Evolutionary conservation across 176 grass and related monocot species (phyloP).

Genomic region (Aegilops speltoides): DNA sequence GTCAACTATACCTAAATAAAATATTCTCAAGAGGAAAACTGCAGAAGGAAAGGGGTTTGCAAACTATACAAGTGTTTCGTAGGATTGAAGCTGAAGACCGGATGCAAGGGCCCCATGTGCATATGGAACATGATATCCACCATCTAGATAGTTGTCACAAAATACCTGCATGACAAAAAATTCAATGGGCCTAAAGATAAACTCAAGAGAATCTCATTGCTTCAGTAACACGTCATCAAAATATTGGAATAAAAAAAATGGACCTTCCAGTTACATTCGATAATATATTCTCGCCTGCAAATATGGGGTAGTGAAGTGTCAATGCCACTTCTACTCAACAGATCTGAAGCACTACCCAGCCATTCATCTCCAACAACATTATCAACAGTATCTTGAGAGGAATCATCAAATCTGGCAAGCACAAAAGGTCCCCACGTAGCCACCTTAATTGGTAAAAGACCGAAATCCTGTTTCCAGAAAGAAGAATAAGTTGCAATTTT

Average conservation of each 20-base stretch:
- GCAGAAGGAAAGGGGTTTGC: constrained; percentile 16
- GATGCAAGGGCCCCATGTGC: constrained; percentile 90
- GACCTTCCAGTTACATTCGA: constrained; percentile 99
- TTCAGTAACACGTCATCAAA: constrained; percentile 16
- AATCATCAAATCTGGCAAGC: constrained; percentile 53
- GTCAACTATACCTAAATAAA: not conserved
- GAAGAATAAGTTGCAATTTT: constrained; percentile 19
- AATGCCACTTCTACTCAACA: constrained; percentile 67
- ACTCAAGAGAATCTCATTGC: not conserved
- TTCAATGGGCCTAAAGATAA: not conserved
- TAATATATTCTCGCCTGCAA: constrained; percentile 84
- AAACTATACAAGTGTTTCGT: constrained; percentile 70
- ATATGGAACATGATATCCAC: constrained; percentile 97
- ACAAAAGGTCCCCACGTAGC: constrained; percentile 94
- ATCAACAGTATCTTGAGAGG: constrained; percentile 37
- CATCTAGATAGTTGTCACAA: constrained; percentile 98
- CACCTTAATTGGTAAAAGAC: constrained; percentile 68
- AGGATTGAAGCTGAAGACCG: constrained; percentile 84
- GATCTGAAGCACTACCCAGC: constrained; percentile 75
- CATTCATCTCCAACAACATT: constrained; percentile 69
- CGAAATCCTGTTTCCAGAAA: constrained; percentile 60
- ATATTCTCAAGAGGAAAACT: not conserved
- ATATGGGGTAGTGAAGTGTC: constrained; percentile 69
- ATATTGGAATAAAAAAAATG: not conserved
- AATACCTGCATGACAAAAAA: constrained; percentile 60